Evolutionary conservation across 371 early-diverging fungal genomes (phyloP), one percentile per base, ranked within the genome.

Genomic region (Mortierella sp.): DNA sequence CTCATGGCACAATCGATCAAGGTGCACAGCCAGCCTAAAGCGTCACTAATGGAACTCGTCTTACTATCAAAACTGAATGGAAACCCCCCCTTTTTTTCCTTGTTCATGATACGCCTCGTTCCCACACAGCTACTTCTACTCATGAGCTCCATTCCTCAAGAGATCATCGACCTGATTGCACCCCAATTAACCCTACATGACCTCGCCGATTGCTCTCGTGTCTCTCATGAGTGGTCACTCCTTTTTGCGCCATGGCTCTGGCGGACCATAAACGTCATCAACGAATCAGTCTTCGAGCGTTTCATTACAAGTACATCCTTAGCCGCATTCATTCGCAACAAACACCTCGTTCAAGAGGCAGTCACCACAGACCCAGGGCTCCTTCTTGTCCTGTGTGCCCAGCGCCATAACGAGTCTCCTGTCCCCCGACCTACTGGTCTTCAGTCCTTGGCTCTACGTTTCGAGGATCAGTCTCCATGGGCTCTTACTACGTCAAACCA

Each of bases 201-300:
- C n/a, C n/a, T n/a, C n/a, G n/a, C n/a, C n/a, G n/a, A n/a, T n/a
- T n/a, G n/a, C n/a, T n/a, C n/a, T n/a, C n/a, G n/a, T n/a, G n/a
- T n/a, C n/a, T n/a, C n/a, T n/a, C n/a, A n/a, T n/a, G n/a, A n/a
- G n/a, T n/a, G n/a, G n/a, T n/a, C n/a, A n/a, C n/a, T n/a, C n/a
- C n/a, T n/a, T n/a, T 55, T 55, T n/a, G n/a, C 55, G 8, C 55
- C 55, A 55, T 55, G 55, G 55, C 55, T 55, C 55, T 55, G 55
- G 55, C n/a, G 55, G 8, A 55, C 26, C n/a, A n/a, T 55, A n/a
- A 55, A 55, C 55, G n/a, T 55, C 26, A 7, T n/a, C n/a, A 24
- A 55, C 55, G 55, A 8, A 55, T n/a, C 26, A n/a, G n/a, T 9
- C 55, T n/a, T n/a, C 26, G 26, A 55, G n/a, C 13, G 26, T 2